Evolutionary conservation across 2,329 filamentous ascomycete genomes (phyloP).

Genomic region (Dactylellina drechsleri): DNA sequence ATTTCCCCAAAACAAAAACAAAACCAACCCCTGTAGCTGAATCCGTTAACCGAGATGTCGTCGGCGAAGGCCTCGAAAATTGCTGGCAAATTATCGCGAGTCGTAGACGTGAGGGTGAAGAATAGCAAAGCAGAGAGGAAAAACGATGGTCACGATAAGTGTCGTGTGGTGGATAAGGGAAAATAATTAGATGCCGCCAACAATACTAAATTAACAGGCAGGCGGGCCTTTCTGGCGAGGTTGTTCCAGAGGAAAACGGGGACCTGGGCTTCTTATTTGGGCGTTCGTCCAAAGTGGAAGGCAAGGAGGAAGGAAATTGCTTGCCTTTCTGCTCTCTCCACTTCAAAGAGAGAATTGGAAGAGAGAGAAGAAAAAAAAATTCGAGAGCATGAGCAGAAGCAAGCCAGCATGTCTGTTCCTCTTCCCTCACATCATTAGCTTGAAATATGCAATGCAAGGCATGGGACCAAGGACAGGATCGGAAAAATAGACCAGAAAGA

Average conservation of each 20-base stretch:
- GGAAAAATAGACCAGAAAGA: conserved; percentile 50
- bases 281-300: conserved; percentile 53
- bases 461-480: conserved; percentile 49
- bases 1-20: conserved; percentile 25
- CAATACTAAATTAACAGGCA: conserved; percentile 37
- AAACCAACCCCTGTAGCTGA: conserved; percentile 12
- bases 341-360: conserved; percentile 9
- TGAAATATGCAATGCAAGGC: conserved; percentile 53
- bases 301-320: conserved; percentile 51
- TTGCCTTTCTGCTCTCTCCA: conserved; percentile 13
- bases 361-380: not conserved
- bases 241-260: conserved; percentile 53
- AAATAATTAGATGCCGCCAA: conserved; percentile 45
- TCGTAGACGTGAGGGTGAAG: conserved; percentile 14
- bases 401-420: conserved; percentile 49
- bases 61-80: conserved; percentile 22
- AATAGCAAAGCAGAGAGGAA: conserved; percentile 23
- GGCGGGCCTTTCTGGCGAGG: conserved; percentile 51
- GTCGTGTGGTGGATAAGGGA: conserved; percentile 54
- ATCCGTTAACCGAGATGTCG: conserved; percentile 26
- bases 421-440: conserved; percentile 54
- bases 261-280: conserved; percentile 54
- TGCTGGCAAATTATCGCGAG: not conserved
- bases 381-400: conserved; percentile 35
- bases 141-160: conserved; percentile 48